Conservation (phyloP, 495 filamentous ascomycete genomes). For the Annulohypoxylon moriforme region DNA sequence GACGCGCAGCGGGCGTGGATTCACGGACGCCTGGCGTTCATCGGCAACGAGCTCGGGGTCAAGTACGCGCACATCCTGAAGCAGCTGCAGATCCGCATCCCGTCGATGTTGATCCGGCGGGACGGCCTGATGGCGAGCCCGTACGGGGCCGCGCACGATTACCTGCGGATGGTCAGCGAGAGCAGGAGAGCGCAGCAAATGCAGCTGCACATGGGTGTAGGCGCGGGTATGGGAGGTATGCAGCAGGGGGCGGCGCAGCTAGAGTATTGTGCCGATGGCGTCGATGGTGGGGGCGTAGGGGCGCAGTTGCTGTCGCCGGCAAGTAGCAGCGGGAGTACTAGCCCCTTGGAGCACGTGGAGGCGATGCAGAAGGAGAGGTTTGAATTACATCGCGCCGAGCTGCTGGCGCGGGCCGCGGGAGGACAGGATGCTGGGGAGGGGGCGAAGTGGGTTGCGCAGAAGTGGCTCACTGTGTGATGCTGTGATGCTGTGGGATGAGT, state of each 20-base stretch:
- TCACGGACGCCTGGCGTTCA: conserved; percentile 57
- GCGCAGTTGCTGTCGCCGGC: conserved; percentile 19
- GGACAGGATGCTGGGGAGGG: conserved; percentile 37
- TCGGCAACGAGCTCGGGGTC: conserved; percentile 60
- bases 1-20: conserved; percentile 62
- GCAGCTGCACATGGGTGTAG: background rate
- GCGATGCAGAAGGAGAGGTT: conserved; percentile 52
- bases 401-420: conserved; percentile 52
- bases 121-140: conserved; percentile 55
- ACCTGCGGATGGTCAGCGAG: background rate
- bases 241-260: too few relatives aligned
- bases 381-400: conserved; percentile 50
- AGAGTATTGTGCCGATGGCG: background rate
- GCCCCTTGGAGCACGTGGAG: conserved; percentile 53
- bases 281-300: background rate
- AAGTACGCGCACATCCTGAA: conserved; percentile 60
- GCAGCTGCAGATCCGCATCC: conserved; percentile 60
- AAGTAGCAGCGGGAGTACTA: conserved; percentile 34
- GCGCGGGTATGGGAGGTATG: too few relatives aligned
- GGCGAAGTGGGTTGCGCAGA: conserved; percentile 39
- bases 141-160: conserved; percentile 48
- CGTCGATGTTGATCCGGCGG: conserved; percentile 64
- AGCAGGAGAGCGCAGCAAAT: background rate
- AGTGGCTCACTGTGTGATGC: conserved; percentile 44
- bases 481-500: too few relatives aligned